Evolutionary conservation across 1,284 basidiomycete species (phyloP).

Genomic region (Earliella scabrosa): DNA sequence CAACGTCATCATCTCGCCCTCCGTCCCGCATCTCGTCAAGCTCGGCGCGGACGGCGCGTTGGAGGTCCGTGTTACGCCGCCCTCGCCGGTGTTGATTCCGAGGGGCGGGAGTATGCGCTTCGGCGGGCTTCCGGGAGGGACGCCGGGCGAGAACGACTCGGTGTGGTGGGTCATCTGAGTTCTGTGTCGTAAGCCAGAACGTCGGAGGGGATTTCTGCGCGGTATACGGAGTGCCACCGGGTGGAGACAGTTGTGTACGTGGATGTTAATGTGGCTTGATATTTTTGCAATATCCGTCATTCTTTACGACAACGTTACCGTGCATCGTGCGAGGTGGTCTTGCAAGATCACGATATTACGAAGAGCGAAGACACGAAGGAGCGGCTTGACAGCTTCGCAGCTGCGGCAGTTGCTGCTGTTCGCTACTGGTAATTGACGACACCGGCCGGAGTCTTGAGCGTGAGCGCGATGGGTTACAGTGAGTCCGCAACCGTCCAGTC

Average conservation of each 20-base stretch:
- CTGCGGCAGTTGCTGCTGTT: not conserved
- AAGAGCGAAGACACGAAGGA: not conserved
- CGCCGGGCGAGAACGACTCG: slow-evolving; percentile 25
- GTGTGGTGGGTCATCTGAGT: slow-evolving; percentile 32
- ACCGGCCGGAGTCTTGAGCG: not conserved
- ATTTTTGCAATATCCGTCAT: too few species aligned
- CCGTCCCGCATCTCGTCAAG: slow-evolving; percentile 19
- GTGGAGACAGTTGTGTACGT: too few species aligned
- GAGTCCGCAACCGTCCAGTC: too few species aligned
- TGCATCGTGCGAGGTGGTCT: too few species aligned
- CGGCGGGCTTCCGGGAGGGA: slow-evolving; percentile 12
- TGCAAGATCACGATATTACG: too few species aligned
- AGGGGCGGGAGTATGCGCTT: slow-evolving; percentile 15
- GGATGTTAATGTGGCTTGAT: too few species aligned
- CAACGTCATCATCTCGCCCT: slow-evolving; percentile 23
- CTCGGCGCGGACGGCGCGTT: slow-evolving; percentile 24
- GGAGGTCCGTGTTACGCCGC: slow-evolving; percentile 29
- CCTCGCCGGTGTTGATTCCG: slow-evolving; percentile 20
- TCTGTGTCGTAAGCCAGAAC: too few species aligned
- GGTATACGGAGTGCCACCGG: too few species aligned
- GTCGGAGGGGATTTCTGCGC: too few species aligned
- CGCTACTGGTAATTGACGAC: not conserved
- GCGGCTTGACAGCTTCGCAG: not conserved
- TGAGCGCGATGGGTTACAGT: not conserved
- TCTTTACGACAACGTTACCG: not conserved